Evolutionary conservation across 305 asterid species (phyloP).

Genomic region (Rubia balearica): DNA sequence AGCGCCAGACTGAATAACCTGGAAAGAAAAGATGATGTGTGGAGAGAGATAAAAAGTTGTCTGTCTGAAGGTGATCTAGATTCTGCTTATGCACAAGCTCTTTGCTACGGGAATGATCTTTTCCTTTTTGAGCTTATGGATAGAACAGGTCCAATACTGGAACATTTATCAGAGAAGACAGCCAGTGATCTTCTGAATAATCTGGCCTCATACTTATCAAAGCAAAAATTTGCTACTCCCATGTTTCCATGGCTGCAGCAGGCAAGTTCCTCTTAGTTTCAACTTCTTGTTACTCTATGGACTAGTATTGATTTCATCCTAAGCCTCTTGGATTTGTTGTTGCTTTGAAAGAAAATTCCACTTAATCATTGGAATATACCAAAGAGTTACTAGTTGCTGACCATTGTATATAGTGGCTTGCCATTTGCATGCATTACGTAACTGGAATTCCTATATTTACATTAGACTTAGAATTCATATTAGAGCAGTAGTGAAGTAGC

Average conservation of each 20-base stretch:
- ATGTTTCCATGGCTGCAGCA: conserved; percentile 93
- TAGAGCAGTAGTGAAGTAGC: neutral
- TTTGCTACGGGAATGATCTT: conserved; percentile 61
- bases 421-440: neutral
- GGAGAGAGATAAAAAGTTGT: conserved; percentile 51
- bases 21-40: conserved; percentile 39
- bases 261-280: conserved; percentile 43
- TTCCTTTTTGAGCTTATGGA: conserved; percentile 79
- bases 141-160: conserved; percentile 84
- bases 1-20: conserved; percentile 39
- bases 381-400: neutral
- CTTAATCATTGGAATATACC: neutral
- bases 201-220: conserved; percentile 55
- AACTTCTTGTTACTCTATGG: neutral
- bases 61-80: conserved; percentile 63
- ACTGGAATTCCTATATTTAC: neutral
- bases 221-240: conserved; percentile 61
- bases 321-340: neutral
- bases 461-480: neutral
- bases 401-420: neutral
- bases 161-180: conserved; percentile 60
- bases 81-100: conserved; percentile 73
- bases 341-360: neutral
- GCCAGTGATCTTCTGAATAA: conserved; percentile 52
- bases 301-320: neutral